phyloP scores from a whole-genome alignment of 495 filamentous ascomycete species.

The Terfezia boudieri region DNA sequence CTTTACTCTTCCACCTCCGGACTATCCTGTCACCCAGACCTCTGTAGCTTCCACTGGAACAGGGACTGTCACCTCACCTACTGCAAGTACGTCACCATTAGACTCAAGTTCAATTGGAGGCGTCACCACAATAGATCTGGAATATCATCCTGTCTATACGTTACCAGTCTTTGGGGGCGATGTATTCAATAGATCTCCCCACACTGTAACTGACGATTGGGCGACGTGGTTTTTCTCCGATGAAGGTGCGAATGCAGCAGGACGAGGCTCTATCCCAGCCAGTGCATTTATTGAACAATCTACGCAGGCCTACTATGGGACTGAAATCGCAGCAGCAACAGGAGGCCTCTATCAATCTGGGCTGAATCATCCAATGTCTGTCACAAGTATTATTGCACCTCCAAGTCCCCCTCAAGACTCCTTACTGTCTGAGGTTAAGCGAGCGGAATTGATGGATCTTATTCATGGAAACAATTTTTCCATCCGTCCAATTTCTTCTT shows the following conservation, averaged over 20 bases:
- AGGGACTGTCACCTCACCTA: constrained; percentile 20
- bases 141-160: constrained; percentile 43
- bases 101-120: constrained; percentile 20
- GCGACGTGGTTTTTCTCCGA: constrained; percentile 74
- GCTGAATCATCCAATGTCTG: constrained; percentile 59
- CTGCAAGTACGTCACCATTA: constrained; percentile 21
- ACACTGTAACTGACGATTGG: constrained; percentile 76
- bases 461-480: constrained; percentile 32
- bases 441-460: constrained; percentile 62
- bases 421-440: constrained; percentile 68
- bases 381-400: constrained; percentile 73
- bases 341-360: constrained; percentile 6
- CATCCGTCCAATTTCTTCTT: neutral
- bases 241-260: constrained; percentile 10
- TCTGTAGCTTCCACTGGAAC: constrained; percentile 19
- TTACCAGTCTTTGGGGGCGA: constrained; percentile 73
- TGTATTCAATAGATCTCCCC: constrained; percentile 59
- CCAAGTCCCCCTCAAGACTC: constrained; percentile 43
- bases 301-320: constrained; percentile 17
- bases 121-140: constrained; percentile 28
- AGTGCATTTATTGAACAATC: constrained; percentile 21
- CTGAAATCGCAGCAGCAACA: neutral
- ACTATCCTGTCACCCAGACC: constrained; percentile 24
- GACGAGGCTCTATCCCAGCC: constrained; percentile 5
- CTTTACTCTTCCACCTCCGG: constrained; percentile 34